Base-by-base conservation (phyloP, 108 stramenopile genomes). In the Cyclostephanos invisitatus region DNA sequence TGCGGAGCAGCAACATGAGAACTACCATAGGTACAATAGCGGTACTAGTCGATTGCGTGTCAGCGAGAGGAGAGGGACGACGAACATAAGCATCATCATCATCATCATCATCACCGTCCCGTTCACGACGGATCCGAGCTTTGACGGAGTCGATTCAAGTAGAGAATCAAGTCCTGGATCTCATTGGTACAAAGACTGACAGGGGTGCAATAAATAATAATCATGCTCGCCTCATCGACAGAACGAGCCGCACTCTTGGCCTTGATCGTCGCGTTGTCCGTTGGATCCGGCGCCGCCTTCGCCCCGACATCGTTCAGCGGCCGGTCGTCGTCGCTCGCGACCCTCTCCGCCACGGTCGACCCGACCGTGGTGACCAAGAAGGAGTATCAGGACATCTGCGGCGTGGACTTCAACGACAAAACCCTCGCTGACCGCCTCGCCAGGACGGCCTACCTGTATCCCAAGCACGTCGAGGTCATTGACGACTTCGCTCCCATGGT, bases 401-500 rank as follows among this genome's bases (percentile, higher is more conserved):
- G 91, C 2, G 85, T 86, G 27, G 69, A 78, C 21, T 95, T 95
- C 59, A 82, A 84, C 28, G 83, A 86, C 24, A 53, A 72, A 7
- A 68, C 53, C 17, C 28, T 91, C 48, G 35, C 80, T 24, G 47
- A 89, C 44, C 70, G 93, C 38, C 60, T 95, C 58, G 57, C 78
- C 50, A 68, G 78, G 57, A 91, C 91, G 36, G 68, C 81, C 32
- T 91, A 81, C 68, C 70, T 96, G 63, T 92, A 96, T 77, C 95
- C 95, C 22, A 89, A 92, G 74, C 92, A 96, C 68, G 92, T 93
- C n/a, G 91, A 93, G 84, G 95, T 96, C 12, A 91, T 96, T 78
- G 82, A 86, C 32, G 92, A 93, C 70, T 83, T 96, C 75, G 89
- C 83, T 14, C 89, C 89, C 2, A 64, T 92, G 77, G 95, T 88